These are phyloP conservation scores for Calcarisporium arbuscula DNA, from an alignment of 2,329 filamentous ascomycete species.

Conservation along the genomic window DNA sequence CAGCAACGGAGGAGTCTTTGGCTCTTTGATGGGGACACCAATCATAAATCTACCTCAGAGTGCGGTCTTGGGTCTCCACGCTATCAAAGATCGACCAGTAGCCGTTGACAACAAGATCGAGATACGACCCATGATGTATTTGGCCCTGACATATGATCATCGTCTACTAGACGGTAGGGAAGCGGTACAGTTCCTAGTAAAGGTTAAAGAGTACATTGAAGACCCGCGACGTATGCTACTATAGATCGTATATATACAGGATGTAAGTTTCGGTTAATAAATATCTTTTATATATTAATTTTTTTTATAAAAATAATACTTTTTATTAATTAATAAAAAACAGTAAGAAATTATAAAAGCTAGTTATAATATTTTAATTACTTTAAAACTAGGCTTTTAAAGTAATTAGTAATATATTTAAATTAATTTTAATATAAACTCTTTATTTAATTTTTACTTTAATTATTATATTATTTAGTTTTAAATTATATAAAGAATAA, in stretches of 20 bases:
- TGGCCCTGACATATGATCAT: constrained; percentile 96
- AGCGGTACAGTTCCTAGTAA: constrained; percentile 92
- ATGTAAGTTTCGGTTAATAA: not conserved
- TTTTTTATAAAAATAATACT: not conserved
- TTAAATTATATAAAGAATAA: not conserved
- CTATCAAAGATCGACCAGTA: constrained; percentile 90
- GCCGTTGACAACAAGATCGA: constrained; percentile 91
- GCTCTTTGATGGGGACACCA: constrained; percentile 92
- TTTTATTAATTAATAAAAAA: not conserved
- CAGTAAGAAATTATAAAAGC: not conserved
- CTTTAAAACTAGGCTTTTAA: not conserved
- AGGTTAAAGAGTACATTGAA: constrained; percentile 97
- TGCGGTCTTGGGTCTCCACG: constrained; percentile 85
- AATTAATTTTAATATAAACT: not conserved
- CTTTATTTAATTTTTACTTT: not conserved
- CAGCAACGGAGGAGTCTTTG: constrained; percentile 95
- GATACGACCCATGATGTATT: constrained; percentile 99
- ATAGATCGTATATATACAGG: constrained; percentile 20
- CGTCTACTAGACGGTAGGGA: constrained; percentile 91
- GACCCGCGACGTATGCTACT: constrained; percentile 90
- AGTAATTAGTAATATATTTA: not conserved
- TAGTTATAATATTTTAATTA: not conserved
- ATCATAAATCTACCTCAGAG: constrained; percentile 98
- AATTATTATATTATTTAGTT: not conserved
- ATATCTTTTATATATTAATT: not conserved